Evolutionary conservation across 345 rosid genomes (phyloP), one percentile per base, ranked within the genome.

Genomic region (Populus nigra): DNA sequence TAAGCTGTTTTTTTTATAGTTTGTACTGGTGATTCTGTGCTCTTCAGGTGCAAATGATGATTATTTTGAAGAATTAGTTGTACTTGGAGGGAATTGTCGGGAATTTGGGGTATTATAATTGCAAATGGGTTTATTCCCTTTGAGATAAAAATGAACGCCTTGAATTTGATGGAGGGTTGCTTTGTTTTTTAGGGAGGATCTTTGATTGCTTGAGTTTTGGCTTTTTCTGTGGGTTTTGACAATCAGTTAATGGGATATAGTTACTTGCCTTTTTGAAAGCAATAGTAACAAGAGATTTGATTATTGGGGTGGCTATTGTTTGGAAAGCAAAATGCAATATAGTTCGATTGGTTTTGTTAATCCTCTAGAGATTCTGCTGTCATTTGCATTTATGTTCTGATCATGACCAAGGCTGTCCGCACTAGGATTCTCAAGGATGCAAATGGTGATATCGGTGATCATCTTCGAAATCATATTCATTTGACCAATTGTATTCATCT

Each of bases 401-500:
- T 83, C 85, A 96, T 96, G 98, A 85, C 92, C 86, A 90, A 85
- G 83, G 90, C 90, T 69, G 89, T 92, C 73, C 83, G 93, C 29
- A 87, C 86, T 79, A 87, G 96, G 86, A 80, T 92, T 80, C 94
- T 89, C 25, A 93, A 90, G 87, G 98, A 96, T 87, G 77, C 92
- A 73, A 92, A 94, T 90, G 92, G 96, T 74, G 96, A 92, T 76
- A 86, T 96, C 50, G 80, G 92, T 74, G 97, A 96, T 79, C 98
- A 96, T 90, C 97, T 92, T 41, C 95, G 97, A 74, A 92, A 92
- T 83, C 98, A 96, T 84, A 87, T 96, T 77, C 99, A 96, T 77
- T 88, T 96, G 77, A 92, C 97, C 50, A 96, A 96, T 72, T 96
- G 98, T 81, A 96, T 96, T 79, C 98, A 96, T 86, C 88, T 96